A percentile compares a stretch with the other conserved stretches of the same genome.
Evolutionary conservation across 305 asterid species (phyloP).

Genomic region (Rubia tinctorum): DNA sequence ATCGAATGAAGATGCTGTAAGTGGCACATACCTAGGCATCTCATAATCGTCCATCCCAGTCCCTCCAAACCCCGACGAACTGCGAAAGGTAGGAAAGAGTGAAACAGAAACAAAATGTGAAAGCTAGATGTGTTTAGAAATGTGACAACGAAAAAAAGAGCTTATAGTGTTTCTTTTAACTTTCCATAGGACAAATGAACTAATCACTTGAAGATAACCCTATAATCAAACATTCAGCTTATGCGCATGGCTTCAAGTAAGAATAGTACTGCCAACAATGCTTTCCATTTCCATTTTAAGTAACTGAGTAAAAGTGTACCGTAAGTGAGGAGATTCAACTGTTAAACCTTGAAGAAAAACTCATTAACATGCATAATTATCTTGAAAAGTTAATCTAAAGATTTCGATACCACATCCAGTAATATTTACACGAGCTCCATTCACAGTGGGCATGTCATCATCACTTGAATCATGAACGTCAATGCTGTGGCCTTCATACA

Average conservation of each 20-base stretch:
- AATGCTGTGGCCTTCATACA: conserved; percentile 8
- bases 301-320: background rate
- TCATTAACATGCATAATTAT: too few species aligned
- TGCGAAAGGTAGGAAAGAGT: background rate
- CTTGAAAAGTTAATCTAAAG: background rate
- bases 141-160: background rate
- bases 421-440: background rate
- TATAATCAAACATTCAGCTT: background rate
- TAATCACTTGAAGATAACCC: background rate
- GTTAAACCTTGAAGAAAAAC: background rate
- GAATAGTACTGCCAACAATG: background rate
- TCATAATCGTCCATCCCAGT: conserved; percentile 17
- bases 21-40: conserved; percentile 16
- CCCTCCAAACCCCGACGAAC: background rate
- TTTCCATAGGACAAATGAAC: background rate
- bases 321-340: background rate
- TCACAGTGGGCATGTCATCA: background rate
- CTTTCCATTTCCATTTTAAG: background rate
- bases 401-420: conserved; percentile 1
- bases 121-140: background rate
- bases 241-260: background rate
- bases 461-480: conserved; percentile 16
- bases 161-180: background rate
- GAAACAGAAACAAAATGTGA: background rate
- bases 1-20: background rate